Percentiles rank a stretch among this genome's conserved stretches.
Evolutionary conservation across 2,329 filamentous ascomycete species (phyloP).

Genomic region (Thielaviopsis musarum): DNA sequence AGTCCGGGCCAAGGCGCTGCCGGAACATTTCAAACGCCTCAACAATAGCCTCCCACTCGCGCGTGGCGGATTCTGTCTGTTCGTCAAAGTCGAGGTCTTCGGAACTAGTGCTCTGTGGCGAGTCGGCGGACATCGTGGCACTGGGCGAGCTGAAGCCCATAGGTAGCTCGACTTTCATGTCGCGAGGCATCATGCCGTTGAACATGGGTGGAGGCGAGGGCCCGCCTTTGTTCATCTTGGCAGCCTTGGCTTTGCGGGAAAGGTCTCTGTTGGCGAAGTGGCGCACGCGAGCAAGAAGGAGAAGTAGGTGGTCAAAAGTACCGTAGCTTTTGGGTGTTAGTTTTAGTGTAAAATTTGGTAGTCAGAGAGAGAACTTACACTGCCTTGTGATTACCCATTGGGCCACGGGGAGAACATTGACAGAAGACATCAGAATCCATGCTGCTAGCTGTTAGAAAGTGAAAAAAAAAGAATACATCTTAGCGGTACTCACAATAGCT

Average conservation of each 20-base stretch:
- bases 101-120: slow-evolving; percentile 25
- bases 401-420: slow-evolving; percentile 74
- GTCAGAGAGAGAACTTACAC: slow-evolving; percentile 30
- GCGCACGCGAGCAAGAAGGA: slow-evolving; percentile 64
- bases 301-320: slow-evolving; percentile 71
- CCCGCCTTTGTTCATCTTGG: slow-evolving; percentile 19
- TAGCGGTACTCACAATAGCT: slow-evolving; percentile 52
- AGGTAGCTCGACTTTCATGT: slow-evolving; percentile 32
- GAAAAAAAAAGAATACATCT: background rate
- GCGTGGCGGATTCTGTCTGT: slow-evolving; percentile 50
- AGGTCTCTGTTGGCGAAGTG: slow-evolving; percentile 67
- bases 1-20: slow-evolving; percentile 52
- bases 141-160: slow-evolving; percentile 37
- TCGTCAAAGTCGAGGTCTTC: slow-evolving; percentile 43
- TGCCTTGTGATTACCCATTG: slow-evolving; percentile 59
- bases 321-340: slow-evolving; percentile 44
- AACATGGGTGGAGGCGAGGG: slow-evolving; percentile 29
- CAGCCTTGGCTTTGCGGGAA: slow-evolving; percentile 55
- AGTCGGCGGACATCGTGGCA: slow-evolving; percentile 27
- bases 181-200: slow-evolving; percentile 37
- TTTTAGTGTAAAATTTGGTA: background rate
- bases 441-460: slow-evolving; percentile 27
- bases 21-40: slow-evolving; percentile 53
- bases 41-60: slow-evolving; percentile 64
- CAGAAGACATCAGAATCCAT: slow-evolving; percentile 68